A percentile compares a stretch with the other conserved stretches of the same genome.
These are phyloP conservation scores for Aspergillus mulundensis DNA, from an alignment of 495 filamentous ascomycete species.

Conservation along the genomic window DNA sequence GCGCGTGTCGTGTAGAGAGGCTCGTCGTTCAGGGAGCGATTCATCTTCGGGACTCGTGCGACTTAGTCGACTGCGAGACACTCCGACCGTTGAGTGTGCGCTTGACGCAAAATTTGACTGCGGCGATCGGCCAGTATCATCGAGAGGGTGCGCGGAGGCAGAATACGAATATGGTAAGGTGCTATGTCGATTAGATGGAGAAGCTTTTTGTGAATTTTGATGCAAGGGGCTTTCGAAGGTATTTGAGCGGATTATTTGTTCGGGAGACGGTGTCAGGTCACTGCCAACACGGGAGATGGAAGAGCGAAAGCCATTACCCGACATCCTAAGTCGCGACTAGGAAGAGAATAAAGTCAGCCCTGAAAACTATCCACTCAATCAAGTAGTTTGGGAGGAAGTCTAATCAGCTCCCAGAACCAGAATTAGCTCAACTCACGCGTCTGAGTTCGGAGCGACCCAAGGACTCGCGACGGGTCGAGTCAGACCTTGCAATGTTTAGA, in stretches of 20 bases:
- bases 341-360: conserved; percentile 12
- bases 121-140: conserved; percentile 40
- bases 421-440: conserved; percentile 39
- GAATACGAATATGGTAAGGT: conserved; percentile 37
- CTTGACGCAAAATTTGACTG: conserved; percentile 36
- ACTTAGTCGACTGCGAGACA: conserved; percentile 36
- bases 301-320: conserved; percentile 36
- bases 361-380: neutral
- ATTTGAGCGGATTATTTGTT: conserved; percentile 32
- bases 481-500: conserved; percentile 56
- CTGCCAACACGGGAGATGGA: conserved; percentile 30
- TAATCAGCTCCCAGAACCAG: neutral
- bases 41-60: conserved; percentile 39
- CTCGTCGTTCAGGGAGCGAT: conserved; percentile 40
- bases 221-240: conserved; percentile 42
- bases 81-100: conserved; percentile 42
- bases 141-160: conserved; percentile 49
- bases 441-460: conserved; percentile 45
- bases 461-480: conserved; percentile 44
- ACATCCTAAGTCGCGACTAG: conserved; percentile 43
- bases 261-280: conserved; percentile 40
- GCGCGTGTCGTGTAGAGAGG: conserved; percentile 43
- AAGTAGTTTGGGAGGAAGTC: neutral
- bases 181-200: conserved; percentile 35
- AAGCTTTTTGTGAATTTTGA: conserved; percentile 33